Evolutionary conservation across 768 basidiomycete genomes (phyloP), one percentile per base, ranked within the genome.

Genomic region (Lactarius psammicola): DNA sequence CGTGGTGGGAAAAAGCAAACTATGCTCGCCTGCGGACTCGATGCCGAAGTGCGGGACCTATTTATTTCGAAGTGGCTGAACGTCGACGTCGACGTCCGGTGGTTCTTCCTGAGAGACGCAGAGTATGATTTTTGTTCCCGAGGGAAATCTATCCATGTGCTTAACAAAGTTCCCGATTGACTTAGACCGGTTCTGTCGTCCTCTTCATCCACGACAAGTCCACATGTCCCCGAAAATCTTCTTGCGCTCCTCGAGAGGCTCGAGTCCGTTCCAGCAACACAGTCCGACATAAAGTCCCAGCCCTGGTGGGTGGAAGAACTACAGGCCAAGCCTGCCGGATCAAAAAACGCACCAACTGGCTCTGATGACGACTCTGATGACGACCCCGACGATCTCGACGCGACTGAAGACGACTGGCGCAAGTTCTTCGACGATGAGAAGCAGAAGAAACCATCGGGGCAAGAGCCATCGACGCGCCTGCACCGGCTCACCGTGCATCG

Each of bases 31-130:
- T 76, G 79, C 1, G 74, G 76, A 40, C 76, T 87, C 20, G 83
- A 87, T 62, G 60, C 79, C 5, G 88, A 90, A 63, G 85, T 92
- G 3, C 77, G 87, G 30, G 78, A 85, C 51, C 75, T 81, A 13
- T 92, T 94, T 71, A 78, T 87, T 61, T 82, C 83, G 56, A 87
- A 82, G 17, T 95, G 89, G 87, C 82, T 92, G 70, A 87, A 85
- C 68, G 84, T 89, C 15, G 73, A 90, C 73, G 90, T 93, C 71
- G 94, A 96, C 71, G 78, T 95, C 36, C 84, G 94, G 65, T 95
- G 90, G 90, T 92, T 90, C 78, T 94, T 94, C 78, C 81, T 96
- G 38, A 83, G 89, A 51, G 90, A 94, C 72, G 80, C 89, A 62
- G 84, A 80, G 92, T 90, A 75, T 65, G 84, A 78, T 57, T 31